Evolutionary conservation across 352 stramenopile genomes (phyloP).

Genomic region (Phytopythium oedochilum): DNA sequence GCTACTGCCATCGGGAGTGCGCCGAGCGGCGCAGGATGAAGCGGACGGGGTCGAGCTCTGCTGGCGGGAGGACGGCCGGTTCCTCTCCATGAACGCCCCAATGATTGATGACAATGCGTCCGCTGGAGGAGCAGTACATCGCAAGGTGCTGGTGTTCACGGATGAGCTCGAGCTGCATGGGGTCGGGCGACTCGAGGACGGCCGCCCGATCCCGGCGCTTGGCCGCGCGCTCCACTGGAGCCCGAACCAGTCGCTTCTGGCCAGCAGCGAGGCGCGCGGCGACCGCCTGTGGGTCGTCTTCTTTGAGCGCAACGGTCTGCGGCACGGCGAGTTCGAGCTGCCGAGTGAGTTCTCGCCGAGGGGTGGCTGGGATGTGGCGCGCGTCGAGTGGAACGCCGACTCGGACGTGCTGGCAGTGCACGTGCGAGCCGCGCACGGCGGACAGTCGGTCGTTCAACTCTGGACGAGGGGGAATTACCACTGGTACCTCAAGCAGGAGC

Average conservation of each 20-base stretch:
- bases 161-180: constrained; percentile 52
- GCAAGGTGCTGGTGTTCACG: constrained; percentile 57
- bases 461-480: constrained; percentile 83
- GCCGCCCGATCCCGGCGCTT: constrained; percentile 40
- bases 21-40: background rate
- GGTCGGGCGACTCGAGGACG: constrained; percentile 68
- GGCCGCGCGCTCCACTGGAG: constrained; percentile 53
- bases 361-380: constrained; percentile 15
- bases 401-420: constrained; percentile 70
- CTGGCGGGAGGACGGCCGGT: constrained; percentile 75
- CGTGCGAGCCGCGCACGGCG: constrained; percentile 8
- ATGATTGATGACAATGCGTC: background rate
- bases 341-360: constrained; percentile 27
- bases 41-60: constrained; percentile 22
- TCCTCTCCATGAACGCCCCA: constrained; percentile 55
- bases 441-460: constrained; percentile 42
- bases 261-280: constrained; percentile 52
- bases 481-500: constrained; percentile 82
- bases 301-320: constrained; percentile 80
- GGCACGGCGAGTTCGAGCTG: constrained; percentile 73
- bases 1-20: constrained; percentile 20
- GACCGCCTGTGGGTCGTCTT: constrained; percentile 65
- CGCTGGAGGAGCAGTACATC: background rate
- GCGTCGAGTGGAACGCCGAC: constrained; percentile 54
- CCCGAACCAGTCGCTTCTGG: constrained; percentile 71